Base-by-base conservation (phyloP, 805 yeast genomes). In the Candida railenensis region DNA sequence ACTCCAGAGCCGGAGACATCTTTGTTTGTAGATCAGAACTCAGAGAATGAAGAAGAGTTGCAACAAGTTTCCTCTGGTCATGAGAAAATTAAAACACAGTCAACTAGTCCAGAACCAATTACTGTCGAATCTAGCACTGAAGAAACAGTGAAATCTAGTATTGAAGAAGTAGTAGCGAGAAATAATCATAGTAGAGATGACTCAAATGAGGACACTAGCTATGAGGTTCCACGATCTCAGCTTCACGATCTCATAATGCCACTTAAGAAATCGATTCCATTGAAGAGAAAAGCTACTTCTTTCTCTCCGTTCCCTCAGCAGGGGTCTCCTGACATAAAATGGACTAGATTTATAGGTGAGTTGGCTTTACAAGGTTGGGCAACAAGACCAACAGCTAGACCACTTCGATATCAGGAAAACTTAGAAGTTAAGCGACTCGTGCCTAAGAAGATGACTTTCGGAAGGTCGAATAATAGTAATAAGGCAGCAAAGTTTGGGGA, bases 341-440 rank as follows among this genome's bases (percentile, higher is more conserved):
- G 76, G 76, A 50, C 46, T 21, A 63, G 75, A 37, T 84, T 73
- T 53, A 71, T 86, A 25, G 92, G 92, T 0, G 69, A 85, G 0
- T 48, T 84, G 9, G 77, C 77, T 48, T 77, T 81, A 1, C 76
- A 76, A 43, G 87, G 86, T 2, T 82, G 87, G 85, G 86, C 90
- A 11, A 85, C 90, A 0, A 66, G 91, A 49, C 86, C 88, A 0
- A 77, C 82, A 0, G 52, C 74, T 21, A 71, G 67, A 22, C 74
- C 78, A 0, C 59, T 80, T 1, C 61, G 70, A 20, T 77, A 71
- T 53, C 74, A 76, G 1, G 73, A 82, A 8, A 60, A 55, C 20
- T 54, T 82, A 22, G 62, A 66, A 8, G 51, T 81, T 14, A 66
- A 64, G 20, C 62, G 73, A 32, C 50, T 65, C 39, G 55, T 53